phyloP scores from a whole-genome alignment of 805 yeast genomes.

The Ogataea trehalophila region DNA sequence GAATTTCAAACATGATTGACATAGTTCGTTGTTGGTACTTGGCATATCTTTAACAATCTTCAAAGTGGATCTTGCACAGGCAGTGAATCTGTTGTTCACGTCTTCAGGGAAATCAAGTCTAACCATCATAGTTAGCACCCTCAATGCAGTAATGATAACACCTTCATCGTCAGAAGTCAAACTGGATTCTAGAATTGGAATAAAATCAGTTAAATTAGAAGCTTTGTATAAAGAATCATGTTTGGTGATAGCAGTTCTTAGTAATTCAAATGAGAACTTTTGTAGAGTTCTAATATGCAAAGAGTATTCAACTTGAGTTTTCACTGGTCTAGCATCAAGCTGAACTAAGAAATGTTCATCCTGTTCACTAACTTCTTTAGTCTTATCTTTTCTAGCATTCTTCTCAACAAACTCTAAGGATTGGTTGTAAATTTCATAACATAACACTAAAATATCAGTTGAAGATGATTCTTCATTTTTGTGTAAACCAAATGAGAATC shows the following conservation, averaged over 20 bases:
- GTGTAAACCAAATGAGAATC: slow-evolving; percentile 74
- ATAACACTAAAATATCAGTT: slow-evolving; percentile 58
- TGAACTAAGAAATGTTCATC: slow-evolving; percentile 70
- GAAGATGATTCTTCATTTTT: slow-evolving; percentile 57
- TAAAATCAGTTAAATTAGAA: slow-evolving; percentile 61
- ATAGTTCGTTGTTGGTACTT: slow-evolving; percentile 68
- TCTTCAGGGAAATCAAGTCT: slow-evolving; percentile 59
- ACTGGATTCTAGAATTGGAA: slow-evolving; percentile 64
- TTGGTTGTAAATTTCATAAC: slow-evolving; percentile 66
- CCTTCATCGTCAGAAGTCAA: slow-evolving; percentile 68
- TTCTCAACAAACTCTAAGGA: slow-evolving; percentile 33
- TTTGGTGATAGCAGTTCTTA: slow-evolving; percentile 65
- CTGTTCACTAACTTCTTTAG: slow-evolving; percentile 17
- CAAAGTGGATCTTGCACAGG: slow-evolving; percentile 56
- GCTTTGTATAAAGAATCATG: slow-evolving; percentile 56
- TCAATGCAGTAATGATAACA: slow-evolving; percentile 64
- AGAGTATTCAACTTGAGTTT: slow-evolving; percentile 51
- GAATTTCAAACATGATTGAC: slow-evolving; percentile 74
- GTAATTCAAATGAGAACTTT: slow-evolving; percentile 69
- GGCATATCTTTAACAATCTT: slow-evolving; percentile 71
- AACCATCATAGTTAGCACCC: slow-evolving; percentile 54
- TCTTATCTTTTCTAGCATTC: slow-evolving; percentile 13
- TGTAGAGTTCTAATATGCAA: slow-evolving; percentile 60
- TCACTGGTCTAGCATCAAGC: slow-evolving; percentile 53
- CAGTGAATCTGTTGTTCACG: slow-evolving; percentile 46